Evolutionary conservation across 306 rosid genomes (phyloP).

Genomic region (Cucumis melo): DNA sequence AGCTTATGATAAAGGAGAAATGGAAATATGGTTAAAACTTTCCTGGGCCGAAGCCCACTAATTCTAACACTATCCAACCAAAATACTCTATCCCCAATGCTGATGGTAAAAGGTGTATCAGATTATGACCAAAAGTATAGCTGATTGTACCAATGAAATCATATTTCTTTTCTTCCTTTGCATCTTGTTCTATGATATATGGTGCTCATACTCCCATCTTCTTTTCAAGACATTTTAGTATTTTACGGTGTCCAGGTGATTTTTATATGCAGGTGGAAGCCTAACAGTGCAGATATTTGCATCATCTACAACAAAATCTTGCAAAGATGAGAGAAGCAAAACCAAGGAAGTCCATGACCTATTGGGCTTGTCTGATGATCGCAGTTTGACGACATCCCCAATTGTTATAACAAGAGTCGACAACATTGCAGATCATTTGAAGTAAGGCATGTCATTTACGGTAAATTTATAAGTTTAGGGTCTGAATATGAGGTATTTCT

Average conservation of each 20-base stretch:
- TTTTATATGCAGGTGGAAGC: slow-evolving; percentile 40
- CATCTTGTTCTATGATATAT: neutral
- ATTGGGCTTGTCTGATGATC: slow-evolving; percentile 15
- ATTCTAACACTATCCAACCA: neutral
- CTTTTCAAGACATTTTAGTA: neutral
- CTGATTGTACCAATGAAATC: neutral
- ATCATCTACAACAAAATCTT: slow-evolving; percentile 17
- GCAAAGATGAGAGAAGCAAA: slow-evolving; percentile 12
- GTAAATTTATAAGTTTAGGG: neutral
- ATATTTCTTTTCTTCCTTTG: neutral
- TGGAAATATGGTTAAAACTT: no score
- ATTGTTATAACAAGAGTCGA: slow-evolving; percentile 20
- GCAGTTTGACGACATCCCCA: slow-evolving; percentile 24
- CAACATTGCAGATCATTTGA: slow-evolving; percentile 24
- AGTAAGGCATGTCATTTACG: slow-evolving; percentile 8
- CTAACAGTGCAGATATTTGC: slow-evolving; percentile 50
- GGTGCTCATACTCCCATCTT: neutral
- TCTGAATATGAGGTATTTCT: neutral
- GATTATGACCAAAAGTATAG: neutral
- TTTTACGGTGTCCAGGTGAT: neutral
- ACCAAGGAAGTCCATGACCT: slow-evolving; percentile 17
- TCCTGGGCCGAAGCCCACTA: no score
- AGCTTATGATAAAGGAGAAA: no score
- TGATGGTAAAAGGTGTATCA: neutral
- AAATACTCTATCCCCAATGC: neutral